Evolutionary conservation across 352 stramenopile species (phyloP).

Genomic region (Pythium aquatile): DNA sequence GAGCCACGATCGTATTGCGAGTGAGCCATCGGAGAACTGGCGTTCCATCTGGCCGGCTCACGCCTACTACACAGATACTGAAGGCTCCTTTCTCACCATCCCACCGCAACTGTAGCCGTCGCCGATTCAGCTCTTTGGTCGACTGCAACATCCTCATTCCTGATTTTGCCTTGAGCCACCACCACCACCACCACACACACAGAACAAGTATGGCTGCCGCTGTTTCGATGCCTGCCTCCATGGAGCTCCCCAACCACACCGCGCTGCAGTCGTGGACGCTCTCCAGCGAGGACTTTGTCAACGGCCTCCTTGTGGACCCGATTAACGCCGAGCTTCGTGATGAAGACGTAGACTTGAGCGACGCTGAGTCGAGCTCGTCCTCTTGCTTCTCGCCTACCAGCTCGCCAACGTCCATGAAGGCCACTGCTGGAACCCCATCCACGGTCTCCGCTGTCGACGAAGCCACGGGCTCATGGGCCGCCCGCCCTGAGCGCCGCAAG

Average conservation of each 20-base stretch:
- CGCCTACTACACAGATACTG: neutral
- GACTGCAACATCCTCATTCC: slow-evolving; percentile 11
- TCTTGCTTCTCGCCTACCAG: slow-evolving; percentile 3
- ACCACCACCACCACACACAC: slow-evolving; percentile 1
- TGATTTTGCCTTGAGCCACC: slow-evolving; percentile 1
- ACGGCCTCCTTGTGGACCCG: neutral
- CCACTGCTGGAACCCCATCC: neutral
- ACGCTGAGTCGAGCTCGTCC: slow-evolving; percentile 7
- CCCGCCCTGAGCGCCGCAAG: slow-evolving; percentile 16
- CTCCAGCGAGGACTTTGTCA: neutral
- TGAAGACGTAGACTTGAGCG: slow-evolving; percentile 17
- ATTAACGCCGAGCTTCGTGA: slow-evolving; percentile 18
- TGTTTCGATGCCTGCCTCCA: slow-evolving; percentile 6
- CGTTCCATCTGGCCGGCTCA: neutral
- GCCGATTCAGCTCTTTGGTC: neutral
- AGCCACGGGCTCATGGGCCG: neutral
- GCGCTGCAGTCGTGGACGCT: slow-evolving; percentile 4
- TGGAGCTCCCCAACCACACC: slow-evolving; percentile 3
- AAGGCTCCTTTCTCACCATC: neutral
- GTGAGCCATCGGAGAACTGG: neutral
- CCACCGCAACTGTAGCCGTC: slow-evolving; percentile 1
- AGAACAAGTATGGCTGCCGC: slow-evolving; percentile 8
- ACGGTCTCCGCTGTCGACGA: neutral
- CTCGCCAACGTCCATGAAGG: slow-evolving; percentile 1
- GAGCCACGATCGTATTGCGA: neutral